Evolutionary conservation across 116 monocot genomes (phyloP).

Genomic region (Trichopus zeylanicus): DNA sequence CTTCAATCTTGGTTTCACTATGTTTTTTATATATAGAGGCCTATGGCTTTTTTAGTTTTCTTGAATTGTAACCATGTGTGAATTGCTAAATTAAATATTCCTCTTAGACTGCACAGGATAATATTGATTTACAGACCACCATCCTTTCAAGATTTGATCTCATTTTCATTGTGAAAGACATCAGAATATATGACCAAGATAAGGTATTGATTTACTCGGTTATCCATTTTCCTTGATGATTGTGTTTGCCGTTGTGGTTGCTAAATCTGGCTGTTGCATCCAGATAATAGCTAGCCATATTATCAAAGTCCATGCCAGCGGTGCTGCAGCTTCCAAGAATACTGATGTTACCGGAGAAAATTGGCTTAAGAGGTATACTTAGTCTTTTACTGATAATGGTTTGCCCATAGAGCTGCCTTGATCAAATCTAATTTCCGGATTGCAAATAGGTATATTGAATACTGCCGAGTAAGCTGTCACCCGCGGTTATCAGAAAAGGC

Average conservation of each 20-base stretch:
- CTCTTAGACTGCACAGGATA: constrained; percentile 95
- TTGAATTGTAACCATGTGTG: too few species aligned
- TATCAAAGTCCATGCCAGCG: constrained; percentile 92
- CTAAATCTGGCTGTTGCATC: constrained; percentile 7
- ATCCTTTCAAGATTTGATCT: constrained; percentile 99
- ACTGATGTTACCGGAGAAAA: constrained; percentile 60
- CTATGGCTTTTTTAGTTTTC: not conserved
- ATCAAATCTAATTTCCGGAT: not conserved
- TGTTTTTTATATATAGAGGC: not conserved
- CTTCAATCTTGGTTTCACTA: not conserved
- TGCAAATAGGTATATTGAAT: constrained; percentile 57
- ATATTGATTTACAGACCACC: constrained; percentile 97
- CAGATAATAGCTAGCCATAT: constrained; percentile 91
- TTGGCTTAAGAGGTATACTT: constrained; percentile 85
- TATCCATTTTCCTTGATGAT: not conserved
- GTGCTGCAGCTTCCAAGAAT: constrained; percentile 55
- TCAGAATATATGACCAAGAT: constrained; percentile 77
- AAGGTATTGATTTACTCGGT: constrained; percentile 37
- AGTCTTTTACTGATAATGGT: not conserved
- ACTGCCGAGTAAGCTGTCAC: constrained; percentile 66
- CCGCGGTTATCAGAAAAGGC: constrained; percentile 87
- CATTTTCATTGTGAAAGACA: constrained; percentile 99
- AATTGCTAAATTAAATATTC: not conserved
- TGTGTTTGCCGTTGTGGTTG: not conserved
- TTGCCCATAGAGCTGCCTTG: not conserved